Evolutionary conservation across 1,139 yeast genomes (phyloP).

Genomic region (Lodderomyces jiufengensis): DNA sequence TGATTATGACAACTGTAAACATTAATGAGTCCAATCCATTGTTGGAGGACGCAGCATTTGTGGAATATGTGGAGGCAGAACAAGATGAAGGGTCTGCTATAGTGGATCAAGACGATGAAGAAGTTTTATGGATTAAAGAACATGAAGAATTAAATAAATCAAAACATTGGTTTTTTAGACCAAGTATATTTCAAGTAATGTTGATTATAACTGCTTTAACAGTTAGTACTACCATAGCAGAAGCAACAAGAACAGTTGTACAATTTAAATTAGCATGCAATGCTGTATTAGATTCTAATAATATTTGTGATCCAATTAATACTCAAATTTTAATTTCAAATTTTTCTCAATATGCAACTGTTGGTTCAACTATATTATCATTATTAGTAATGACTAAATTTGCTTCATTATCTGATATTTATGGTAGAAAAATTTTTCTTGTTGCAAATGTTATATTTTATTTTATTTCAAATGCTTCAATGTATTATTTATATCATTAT

Average conservation of each 20-base stretch:
- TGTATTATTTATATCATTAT: constrained; percentile 25
- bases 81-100: neutral
- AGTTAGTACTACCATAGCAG: constrained; percentile 25
- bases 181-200: constrained; percentile 31
- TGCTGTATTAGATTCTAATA: constrained; percentile 15
- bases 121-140: constrained; percentile 34
- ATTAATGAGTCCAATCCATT: neutral
- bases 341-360: constrained; percentile 22
- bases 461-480: constrained; percentile 18
- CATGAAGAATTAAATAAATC: constrained; percentile 29
- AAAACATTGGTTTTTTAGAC: constrained; percentile 33
- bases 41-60: neutral
- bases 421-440: constrained; percentile 55
- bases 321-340: constrained; percentile 34
- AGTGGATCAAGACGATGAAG: constrained; percentile 28
- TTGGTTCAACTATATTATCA: constrained; percentile 23
- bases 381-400: constrained; percentile 41
- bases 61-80: neutral
- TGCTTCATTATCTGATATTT: constrained; percentile 58
- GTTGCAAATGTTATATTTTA: constrained; percentile 28
- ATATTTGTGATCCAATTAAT: constrained; percentile 29
- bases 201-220: constrained; percentile 23
- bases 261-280: constrained; percentile 35
- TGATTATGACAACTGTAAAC: neutral
- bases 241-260: constrained; percentile 25